Evolutionary conservation across 139 green algal genomes (phyloP).

Genomic region (Diplosphaera chodatii): DNA sequence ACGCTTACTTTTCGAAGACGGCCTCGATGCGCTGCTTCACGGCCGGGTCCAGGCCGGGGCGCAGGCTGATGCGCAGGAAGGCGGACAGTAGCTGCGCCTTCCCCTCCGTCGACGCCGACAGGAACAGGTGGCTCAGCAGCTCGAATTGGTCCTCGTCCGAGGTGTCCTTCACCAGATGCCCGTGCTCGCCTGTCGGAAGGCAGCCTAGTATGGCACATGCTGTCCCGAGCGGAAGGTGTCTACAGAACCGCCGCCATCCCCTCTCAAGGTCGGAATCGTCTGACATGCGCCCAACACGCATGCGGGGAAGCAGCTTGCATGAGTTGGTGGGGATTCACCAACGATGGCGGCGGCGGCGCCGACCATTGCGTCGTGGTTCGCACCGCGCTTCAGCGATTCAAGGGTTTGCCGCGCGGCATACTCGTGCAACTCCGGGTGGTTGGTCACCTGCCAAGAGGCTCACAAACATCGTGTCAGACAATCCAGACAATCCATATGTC

Average conservation of each 20-base stretch:
- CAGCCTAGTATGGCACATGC: no score
- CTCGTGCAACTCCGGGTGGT: constrained; percentile 78
- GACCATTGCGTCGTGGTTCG: constrained; percentile 67
- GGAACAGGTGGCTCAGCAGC: constrained; percentile 71
- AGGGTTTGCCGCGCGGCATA: constrained; percentile 67
- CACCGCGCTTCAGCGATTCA: constrained; percentile 54
- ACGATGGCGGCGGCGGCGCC: constrained; percentile 32
- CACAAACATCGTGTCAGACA: no score
- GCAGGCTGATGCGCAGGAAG: constrained; percentile 37
- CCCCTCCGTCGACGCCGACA: constrained; percentile 42
- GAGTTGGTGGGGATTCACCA: neutral
- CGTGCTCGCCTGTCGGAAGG: no score
- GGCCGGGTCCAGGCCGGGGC: neutral
- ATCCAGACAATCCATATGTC: no score
- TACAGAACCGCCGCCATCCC: no score
- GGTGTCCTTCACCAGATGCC: constrained; percentile 57
- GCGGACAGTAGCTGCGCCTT: constrained; percentile 79
- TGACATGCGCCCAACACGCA: no score
- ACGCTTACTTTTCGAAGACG: neutral
- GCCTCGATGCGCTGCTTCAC: neutral
- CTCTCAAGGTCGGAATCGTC: no score
- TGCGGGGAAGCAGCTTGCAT: no score
- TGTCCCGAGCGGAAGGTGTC: no score
- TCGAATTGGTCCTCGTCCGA: constrained; percentile 59
- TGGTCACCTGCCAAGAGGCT: constrained; percentile 79